Conservation (phyloP, 139 green algal genomes). For the Coelastrella sp. region DNA sequence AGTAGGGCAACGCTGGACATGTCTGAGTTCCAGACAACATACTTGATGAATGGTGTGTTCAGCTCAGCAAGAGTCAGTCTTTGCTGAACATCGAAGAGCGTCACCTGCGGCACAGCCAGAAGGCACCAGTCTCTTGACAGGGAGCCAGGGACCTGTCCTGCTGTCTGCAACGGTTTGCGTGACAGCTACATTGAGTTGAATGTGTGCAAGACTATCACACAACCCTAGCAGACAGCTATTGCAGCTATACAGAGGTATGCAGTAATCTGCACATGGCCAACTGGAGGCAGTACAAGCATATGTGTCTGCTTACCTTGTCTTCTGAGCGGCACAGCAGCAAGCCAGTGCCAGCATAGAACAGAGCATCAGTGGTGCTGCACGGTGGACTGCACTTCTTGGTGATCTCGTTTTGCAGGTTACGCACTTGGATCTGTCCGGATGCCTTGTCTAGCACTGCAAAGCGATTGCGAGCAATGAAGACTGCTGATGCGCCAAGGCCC, state of each 20-base stretch:
- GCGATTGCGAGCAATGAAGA: slow-evolving; percentile 99
- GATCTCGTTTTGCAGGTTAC: slow-evolving; percentile 98
- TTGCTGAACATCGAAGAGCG: slow-evolving; percentile 99
- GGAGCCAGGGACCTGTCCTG: too few species aligned
- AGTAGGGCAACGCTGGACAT: slow-evolving; percentile 96
- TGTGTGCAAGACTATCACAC: too few species aligned
- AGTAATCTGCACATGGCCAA: too few species aligned
- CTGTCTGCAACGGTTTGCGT: too few species aligned
- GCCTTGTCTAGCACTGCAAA: slow-evolving; percentile 97
- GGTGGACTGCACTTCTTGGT: slow-evolving; percentile 96
- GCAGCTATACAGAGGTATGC: too few species aligned
- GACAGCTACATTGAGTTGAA: too few species aligned
- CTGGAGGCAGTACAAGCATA: too few species aligned
- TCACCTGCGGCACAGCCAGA: slow-evolving; percentile 67
- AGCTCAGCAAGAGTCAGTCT: slow-evolving; percentile 89
- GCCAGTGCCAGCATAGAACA: slow-evolving; percentile 99
- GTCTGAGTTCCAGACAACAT: slow-evolving; percentile 97
- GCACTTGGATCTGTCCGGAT: slow-evolving; percentile 86
- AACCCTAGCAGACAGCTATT: too few species aligned
- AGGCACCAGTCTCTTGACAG: too few species aligned
- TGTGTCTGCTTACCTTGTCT: slow-evolving; percentile 92
- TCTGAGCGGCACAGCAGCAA: slow-evolving; percentile 94
- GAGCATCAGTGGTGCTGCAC: slow-evolving; percentile 82
- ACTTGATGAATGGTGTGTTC: slow-evolving; percentile 94
- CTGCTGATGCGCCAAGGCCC: slow-evolving; percentile 83